These are phyloP conservation scores for Zygoascus tannicola DNA, from an alignment of 805 yeast species.

Conservation along the genomic window DNA sequence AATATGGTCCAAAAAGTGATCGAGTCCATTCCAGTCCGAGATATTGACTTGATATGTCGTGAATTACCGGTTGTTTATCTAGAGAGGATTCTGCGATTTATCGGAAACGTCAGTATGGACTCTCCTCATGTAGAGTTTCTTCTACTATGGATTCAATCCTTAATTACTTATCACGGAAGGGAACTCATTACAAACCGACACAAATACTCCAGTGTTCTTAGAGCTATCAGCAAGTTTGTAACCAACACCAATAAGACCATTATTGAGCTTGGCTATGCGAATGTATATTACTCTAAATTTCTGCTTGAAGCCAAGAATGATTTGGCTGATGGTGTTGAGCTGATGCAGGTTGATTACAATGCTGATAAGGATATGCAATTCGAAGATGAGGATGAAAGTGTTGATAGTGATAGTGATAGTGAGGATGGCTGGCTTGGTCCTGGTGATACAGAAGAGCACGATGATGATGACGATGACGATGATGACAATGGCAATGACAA, in stretches of 20 bases:
- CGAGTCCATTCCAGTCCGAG: conserved; percentile 62
- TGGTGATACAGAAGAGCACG: conserved; percentile 23
- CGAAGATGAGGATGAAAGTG: conserved; percentile 23
- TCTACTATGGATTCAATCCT: conserved; percentile 65
- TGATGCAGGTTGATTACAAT: not conserved
- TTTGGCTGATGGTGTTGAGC: not conserved
- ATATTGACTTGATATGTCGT: conserved; percentile 55
- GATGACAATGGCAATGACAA: conserved; percentile 30
- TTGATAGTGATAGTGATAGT: conserved; percentile 25
- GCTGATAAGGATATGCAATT: conserved; percentile 21
- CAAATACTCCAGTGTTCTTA: conserved; percentile 52
- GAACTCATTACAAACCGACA: conserved; percentile 55
- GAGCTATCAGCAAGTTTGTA: conserved; percentile 67
- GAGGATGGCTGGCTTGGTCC: conserved; percentile 21
- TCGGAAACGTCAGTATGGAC: conserved; percentile 57
- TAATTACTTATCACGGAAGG: conserved; percentile 67
- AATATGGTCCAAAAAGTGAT: conserved; percentile 63
- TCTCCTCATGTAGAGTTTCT: conserved; percentile 81
- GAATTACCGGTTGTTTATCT: conserved; percentile 73
- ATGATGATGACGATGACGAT: conserved; percentile 31
- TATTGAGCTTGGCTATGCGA: conserved; percentile 22
- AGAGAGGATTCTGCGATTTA: conserved; percentile 53
- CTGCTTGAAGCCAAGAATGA: conserved; percentile 10
- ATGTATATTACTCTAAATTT: conserved; percentile 18
- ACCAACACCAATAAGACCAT: conserved; percentile 67